Conservation (phyloP, 169 alveolate genomes). For the Plasmodium reichenowi region DNA sequence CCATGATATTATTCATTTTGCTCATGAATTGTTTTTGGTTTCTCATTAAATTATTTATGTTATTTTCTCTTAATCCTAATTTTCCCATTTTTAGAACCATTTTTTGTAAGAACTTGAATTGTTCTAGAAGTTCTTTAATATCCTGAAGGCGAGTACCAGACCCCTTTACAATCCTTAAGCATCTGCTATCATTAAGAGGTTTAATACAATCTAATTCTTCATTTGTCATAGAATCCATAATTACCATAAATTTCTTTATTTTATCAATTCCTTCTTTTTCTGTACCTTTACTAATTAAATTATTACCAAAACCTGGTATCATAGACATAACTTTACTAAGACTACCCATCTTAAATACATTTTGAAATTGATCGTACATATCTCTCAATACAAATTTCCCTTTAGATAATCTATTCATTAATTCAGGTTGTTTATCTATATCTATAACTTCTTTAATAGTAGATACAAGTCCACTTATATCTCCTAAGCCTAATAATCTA, state of each 20-base stretch:
- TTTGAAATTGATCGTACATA: constrained; percentile 97
- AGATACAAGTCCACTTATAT: constrained; percentile 95
- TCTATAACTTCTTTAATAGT: constrained; percentile 97
- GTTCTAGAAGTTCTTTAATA: constrained; percentile 94
- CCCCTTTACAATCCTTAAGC: constrained; percentile 96
- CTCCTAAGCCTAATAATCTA: constrained; percentile 98
- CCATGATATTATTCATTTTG: constrained; percentile 95
- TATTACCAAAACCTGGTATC: constrained; percentile 94
- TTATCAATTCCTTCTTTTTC: constrained; percentile 97
- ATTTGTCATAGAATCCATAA: constrained; percentile 98
- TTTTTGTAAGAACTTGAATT: constrained; percentile 95
- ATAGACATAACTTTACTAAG: constrained; percentile 95
- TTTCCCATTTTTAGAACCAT: constrained; percentile 98
- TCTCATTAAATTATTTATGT: constrained; percentile 92
- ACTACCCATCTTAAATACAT: constrained; percentile 97
- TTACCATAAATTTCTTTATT: constrained; percentile 95
- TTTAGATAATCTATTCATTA: constrained; percentile 94
- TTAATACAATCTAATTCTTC: constrained; percentile 95
- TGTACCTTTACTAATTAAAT: constrained; percentile 93
- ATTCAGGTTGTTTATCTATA: constrained; percentile 94
- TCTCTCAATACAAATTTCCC: constrained; percentile 97
- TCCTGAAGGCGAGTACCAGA: constrained; percentile 94
- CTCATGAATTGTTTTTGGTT: constrained; percentile 95
- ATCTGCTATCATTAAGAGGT: constrained; percentile 92
- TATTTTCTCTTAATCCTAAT: constrained; percentile 93